Base-by-base conservation (phyloP, 2,329 filamentous ascomycete species). In the Colletotrichum melonis region DNA sequence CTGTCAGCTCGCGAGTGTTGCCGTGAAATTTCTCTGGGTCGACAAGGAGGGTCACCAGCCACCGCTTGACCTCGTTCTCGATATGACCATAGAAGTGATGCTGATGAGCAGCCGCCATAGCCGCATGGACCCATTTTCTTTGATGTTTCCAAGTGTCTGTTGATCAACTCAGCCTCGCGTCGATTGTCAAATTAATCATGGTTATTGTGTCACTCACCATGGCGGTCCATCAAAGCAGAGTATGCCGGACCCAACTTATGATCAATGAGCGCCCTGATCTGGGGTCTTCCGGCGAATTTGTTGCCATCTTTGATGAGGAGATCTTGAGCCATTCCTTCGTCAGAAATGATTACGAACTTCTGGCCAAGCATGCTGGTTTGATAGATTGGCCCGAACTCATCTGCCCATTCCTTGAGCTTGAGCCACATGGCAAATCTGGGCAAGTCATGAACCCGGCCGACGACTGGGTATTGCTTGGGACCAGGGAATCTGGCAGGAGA, bases 51-150 rank as follows among this genome's bases (percentile, higher is more conserved):
- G 86, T 80, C n/a, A 84, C 84, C 14, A 88, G 81, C 72, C 82
- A 86, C 16, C 86, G 82, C 70, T 82, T 83, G 70, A 85, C 82
- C 77, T 88, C 86, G 16, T 76, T 77, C 75, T 88, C 86, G 63
- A 87, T 82, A 75, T 87, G 85, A 4, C 86, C 86, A 75, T 86
- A 86, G 76, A 88, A 88, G 74, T 82, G 82, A 7, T 79, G 72
- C 57, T 82, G 80, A 59, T 83, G 80, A 35, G 82, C 81, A 14
- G 81, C 79, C n/a, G 80, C 80, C 84, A 86, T 85, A 76, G 86
- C 86, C 9, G 86, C 84, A 73, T 88, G 86, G 14, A 86, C 83
- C 86, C 86, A 88, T 79, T 87, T 88, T 26, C 86, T 83, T 75
- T 88, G 86, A 6, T 79, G 80, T 46, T 82, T 85, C 86, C 86